Conservation (phyloP, 345 rosid genomes). For the Psidium guajava region DNA sequence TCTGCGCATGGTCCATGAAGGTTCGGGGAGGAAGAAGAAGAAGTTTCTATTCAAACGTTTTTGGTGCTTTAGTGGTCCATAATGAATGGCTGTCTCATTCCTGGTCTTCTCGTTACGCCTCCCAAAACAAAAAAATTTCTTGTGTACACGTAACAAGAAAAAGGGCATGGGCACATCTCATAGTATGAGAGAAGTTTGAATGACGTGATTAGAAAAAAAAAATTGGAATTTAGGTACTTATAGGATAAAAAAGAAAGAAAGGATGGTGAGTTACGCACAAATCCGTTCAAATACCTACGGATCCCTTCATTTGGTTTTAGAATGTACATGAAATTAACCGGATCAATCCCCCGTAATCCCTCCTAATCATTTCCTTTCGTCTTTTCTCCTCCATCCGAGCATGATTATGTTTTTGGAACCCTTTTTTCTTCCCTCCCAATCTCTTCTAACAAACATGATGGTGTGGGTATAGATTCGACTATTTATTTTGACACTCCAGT, state of each 20-base stretch:
- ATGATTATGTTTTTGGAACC: neutral
- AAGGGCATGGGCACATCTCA: too few species aligned
- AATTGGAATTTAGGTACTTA: neutral
- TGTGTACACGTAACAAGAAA: neutral
- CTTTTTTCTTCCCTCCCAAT: neutral
- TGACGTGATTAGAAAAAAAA: neutral
- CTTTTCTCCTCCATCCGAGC: neutral
- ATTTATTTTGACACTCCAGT: neutral
- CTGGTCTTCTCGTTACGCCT: too few species aligned
- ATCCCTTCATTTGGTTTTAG: neutral
- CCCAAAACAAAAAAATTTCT: neutral
- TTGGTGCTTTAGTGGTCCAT: neutral
- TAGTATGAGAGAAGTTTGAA: neutral
- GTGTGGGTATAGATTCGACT: neutral
- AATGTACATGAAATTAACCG: neutral
- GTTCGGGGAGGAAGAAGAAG: too few species aligned
- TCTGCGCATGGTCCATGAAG: neutral
- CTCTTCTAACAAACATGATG: neutral
- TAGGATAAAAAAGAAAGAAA: neutral
- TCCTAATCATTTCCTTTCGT: neutral
- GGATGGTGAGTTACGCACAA: neutral
- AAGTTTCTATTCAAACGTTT: too few species aligned
- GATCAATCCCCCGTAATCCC: neutral
- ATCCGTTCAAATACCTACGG: neutral
- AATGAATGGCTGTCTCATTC: neutral